A percentile compares a stretch with the other conserved stretches of the same genome.
Conservation (phyloP, 2,329 filamentous ascomycete species). For the Cladosporium velox region DNA sequence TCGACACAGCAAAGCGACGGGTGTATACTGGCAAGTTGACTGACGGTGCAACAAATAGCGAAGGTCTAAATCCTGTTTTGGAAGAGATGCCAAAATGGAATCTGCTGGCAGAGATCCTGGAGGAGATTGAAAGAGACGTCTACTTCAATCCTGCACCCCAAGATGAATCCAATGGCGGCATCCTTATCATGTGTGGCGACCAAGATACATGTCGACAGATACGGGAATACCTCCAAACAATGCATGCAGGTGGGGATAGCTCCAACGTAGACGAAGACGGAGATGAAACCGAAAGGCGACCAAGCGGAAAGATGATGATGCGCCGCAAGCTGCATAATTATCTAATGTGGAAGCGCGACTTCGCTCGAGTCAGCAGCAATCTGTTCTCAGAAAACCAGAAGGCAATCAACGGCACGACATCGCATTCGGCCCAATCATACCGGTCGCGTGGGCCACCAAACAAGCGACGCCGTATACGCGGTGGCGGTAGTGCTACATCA, state of each 20-base stretch:
- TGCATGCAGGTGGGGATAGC: conserved; percentile 58
- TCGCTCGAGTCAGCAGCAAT: conserved; percentile 77
- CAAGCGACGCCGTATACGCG: conserved; percentile 81
- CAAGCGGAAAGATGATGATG: conserved; percentile 87
- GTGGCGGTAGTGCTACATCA: conserved; percentile 66
- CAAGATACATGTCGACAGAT: conserved; percentile 83
- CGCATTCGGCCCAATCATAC: conserved; percentile 45
- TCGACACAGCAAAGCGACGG: conserved; percentile 82
- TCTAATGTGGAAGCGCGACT: conserved; percentile 85
- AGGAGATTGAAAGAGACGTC: conserved; percentile 88
- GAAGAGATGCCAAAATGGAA: conserved; percentile 96
- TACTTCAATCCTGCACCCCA: conserved; percentile 76
- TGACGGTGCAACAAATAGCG: conserved; percentile 56
- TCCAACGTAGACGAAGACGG: conserved; percentile 49
- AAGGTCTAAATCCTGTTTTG: conserved; percentile 75
- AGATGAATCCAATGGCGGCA: conserved; percentile 87
- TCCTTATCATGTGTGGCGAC: conserved; percentile 94
- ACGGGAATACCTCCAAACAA: conserved; percentile 86
- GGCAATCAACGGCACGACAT: conserved; percentile 65
- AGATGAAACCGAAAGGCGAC: conserved; percentile 51
- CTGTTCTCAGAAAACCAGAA: conserved; percentile 80
- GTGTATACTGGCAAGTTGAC: conserved; percentile 78
- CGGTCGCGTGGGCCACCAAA: conserved; percentile 71
- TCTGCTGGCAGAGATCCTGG: conserved; percentile 82
- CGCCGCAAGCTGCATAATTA: conserved; percentile 83